phyloP scores from a whole-genome alignment of 306 rosid species.

The Begonia fuchsioides region DNA sequence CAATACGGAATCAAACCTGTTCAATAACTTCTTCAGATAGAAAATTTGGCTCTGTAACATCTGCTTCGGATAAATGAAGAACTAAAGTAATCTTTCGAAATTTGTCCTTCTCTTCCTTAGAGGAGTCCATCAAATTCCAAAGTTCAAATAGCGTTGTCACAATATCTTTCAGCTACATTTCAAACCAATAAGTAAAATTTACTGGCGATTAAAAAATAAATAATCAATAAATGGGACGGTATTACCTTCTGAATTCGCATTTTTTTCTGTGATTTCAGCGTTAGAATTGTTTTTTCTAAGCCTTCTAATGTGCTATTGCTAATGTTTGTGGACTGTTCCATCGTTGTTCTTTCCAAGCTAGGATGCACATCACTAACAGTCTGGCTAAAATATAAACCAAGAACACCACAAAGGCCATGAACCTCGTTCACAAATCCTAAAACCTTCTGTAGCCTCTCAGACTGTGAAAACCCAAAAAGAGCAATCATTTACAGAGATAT shows the following conservation, averaged over 20 bases:
- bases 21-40: slow-evolving; percentile 64
- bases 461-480: slow-evolving; percentile 26
- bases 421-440: slow-evolving; percentile 82
- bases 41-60: slow-evolving; percentile 50
- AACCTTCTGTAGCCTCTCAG: slow-evolving; percentile 81
- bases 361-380: slow-evolving; percentile 84
- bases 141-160: slow-evolving; percentile 56
- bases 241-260: slow-evolving; percentile 62
- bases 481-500: not conserved
- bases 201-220: not conserved
- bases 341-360: slow-evolving; percentile 52
- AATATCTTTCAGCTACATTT: slow-evolving; percentile 70
- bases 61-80: slow-evolving; percentile 42
- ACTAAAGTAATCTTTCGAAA: slow-evolving; percentile 45
- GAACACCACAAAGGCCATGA: slow-evolving; percentile 76
- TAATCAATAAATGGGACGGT: slow-evolving; percentile 1
- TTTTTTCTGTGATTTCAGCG: slow-evolving; percentile 63
- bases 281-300: slow-evolving; percentile 55
- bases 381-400: slow-evolving; percentile 75
- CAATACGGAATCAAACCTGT: slow-evolving; percentile 35
- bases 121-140: slow-evolving; percentile 96
- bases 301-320: slow-evolving; percentile 83
- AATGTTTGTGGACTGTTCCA: slow-evolving; percentile 77
- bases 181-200: not conserved
- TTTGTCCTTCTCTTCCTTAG: slow-evolving; percentile 57